Evolutionary conservation across 2,329 filamentous ascomycete species (phyloP).

Genomic region (Penicillium brasilianum): DNA sequence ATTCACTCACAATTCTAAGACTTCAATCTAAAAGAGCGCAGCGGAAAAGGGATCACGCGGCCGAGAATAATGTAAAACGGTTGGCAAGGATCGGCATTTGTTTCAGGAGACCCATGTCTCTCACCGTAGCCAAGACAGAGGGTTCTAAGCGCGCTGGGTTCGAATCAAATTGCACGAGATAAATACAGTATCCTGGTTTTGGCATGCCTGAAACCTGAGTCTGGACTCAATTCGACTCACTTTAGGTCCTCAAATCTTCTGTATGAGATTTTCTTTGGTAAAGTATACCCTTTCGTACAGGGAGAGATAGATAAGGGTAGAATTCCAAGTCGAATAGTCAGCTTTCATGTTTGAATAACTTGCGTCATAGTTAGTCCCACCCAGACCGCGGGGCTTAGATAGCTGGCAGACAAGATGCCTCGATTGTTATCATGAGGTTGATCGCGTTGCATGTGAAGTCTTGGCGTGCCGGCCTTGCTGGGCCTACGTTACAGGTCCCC

Average conservation of each 20-base stretch:
- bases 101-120: constrained; percentile 1
- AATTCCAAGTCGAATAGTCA: background rate
- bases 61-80: background rate
- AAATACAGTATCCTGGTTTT: background rate
- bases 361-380: background rate
- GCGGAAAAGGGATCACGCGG: background rate
- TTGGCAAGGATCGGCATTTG: background rate
- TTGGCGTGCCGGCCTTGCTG: too few relatives aligned
- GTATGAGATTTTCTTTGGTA: background rate
- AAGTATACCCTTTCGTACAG: background rate
- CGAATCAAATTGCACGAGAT: too few relatives aligned
- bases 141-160: too few relatives aligned
- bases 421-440: too few relatives aligned
- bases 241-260: too few relatives aligned
- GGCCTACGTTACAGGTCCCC: too few relatives aligned
- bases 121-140: background rate
- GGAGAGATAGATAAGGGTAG: background rate
- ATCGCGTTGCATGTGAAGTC: too few relatives aligned
- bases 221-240: background rate
- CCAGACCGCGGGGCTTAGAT: too few relatives aligned
- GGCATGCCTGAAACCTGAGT: background rate
- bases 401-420: background rate
- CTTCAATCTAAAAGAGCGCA: background rate
- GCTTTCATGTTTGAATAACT: background rate
- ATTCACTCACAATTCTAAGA: background rate